These are phyloP conservation scores for Verticillium nonalfalfae DNA, from an alignment of 2,329 filamentous ascomycete genomes.

Conservation along the genomic window DNA sequence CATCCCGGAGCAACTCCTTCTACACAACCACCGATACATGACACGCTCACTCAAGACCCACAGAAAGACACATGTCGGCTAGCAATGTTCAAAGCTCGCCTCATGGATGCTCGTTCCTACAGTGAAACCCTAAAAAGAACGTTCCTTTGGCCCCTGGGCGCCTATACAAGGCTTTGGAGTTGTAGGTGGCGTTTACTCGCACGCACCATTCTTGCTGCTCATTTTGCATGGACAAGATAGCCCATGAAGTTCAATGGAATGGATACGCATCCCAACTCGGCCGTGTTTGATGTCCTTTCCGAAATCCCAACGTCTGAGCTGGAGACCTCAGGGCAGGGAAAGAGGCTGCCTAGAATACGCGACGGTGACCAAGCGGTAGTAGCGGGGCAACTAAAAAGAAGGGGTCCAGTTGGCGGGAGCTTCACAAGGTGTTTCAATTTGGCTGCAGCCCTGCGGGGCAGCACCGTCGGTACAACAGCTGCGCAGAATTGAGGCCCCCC, in stretches of 20 bases:
- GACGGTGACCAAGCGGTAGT: not conserved
- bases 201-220: no score
- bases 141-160: no score
- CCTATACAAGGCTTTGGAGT: no score
- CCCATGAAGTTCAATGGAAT: no score
- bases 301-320: no score
- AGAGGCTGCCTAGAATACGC: not conserved
- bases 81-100: not conserved
- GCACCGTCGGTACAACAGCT: not conserved
- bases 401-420: no score
- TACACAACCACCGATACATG: slow-evolving; percentile 23
- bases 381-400: not conserved
- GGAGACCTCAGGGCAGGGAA: not conserved
- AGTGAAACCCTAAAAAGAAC: no score
- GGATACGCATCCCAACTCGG: no score
- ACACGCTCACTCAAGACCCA: slow-evolving; percentile 31
- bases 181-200: no score
- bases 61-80: slow-evolving; percentile 12
- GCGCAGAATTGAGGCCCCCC: not conserved
- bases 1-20: slow-evolving; percentile 31
- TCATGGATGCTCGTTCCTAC: not conserved
- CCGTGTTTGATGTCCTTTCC: no score
- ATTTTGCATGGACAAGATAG: no score
- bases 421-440: not conserved
- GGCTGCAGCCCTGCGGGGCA: not conserved